Conservation (phyloP, 2,329 filamentous ascomycete genomes). For the Diplodia scrobiculata region DNA sequence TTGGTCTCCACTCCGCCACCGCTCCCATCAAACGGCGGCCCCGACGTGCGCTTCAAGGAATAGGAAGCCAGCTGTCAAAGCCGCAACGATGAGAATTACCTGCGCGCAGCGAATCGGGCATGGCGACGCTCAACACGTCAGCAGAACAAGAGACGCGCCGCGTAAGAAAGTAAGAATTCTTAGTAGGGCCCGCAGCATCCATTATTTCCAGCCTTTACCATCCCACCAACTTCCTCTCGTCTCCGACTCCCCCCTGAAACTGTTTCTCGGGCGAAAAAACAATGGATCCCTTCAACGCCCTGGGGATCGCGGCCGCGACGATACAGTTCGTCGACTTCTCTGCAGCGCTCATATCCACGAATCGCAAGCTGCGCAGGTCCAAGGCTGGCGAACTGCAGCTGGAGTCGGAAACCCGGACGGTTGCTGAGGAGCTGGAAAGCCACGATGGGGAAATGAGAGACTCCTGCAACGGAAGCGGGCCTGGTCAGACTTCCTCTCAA, state of each 20-base stretch:
- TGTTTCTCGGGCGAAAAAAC: background rate
- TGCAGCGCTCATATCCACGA: background rate
- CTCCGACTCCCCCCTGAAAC: too few species aligned
- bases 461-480: background rate
- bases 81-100: background rate
- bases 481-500: background rate
- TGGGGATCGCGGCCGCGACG: constrained; percentile 14
- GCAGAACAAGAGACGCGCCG: background rate
- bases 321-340: constrained; percentile 17
- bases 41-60: background rate
- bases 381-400: constrained; percentile 8
- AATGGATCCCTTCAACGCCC: constrained; percentile 6
- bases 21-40: background rate
- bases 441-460: background rate
- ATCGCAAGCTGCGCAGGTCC: background rate
- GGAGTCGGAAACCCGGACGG: background rate
- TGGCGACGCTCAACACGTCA: background rate
- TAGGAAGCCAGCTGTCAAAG: background rate
- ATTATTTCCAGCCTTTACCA: background rate
- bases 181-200: background rate
- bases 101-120: background rate
- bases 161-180: background rate
- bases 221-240: background rate
- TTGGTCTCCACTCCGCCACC: constrained; percentile 12
- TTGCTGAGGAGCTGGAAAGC: background rate